Evolutionary conservation across 2,329 filamentous ascomycete species (phyloP).

Genomic region (Hypomyces perniciosus): DNA sequence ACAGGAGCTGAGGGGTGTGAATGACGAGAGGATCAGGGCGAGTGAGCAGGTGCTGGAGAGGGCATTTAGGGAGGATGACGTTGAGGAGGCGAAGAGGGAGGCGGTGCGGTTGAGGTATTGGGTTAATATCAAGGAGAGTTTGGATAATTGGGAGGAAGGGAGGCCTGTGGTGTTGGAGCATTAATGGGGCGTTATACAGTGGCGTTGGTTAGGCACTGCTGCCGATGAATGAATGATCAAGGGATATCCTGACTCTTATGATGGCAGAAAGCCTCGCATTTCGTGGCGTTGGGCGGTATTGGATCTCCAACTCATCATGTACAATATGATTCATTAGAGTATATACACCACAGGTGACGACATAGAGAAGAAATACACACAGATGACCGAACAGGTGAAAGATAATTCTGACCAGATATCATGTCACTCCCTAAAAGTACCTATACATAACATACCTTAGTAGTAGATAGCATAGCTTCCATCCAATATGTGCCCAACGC

Average conservation of each 20-base stretch:
- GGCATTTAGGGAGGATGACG: conserved; percentile 61
- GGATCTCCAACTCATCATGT: too few relatives aligned
- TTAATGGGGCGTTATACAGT: conserved; percentile 14
- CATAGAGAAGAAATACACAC: background rate
- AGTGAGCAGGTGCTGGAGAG: conserved; percentile 58
- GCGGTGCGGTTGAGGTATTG: conserved; percentile 80
- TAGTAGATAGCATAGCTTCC: background rate
- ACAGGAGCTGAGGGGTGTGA: conserved; percentile 52
- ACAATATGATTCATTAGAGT: background rate
- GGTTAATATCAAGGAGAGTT: conserved; percentile 76
- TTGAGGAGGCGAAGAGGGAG: conserved; percentile 62
- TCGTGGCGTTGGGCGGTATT: too few relatives aligned
- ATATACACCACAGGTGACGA: background rate
- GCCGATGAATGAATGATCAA: too few relatives aligned
- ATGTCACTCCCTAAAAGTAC: too few relatives aligned
- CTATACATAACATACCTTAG: background rate
- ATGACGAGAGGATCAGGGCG: conserved; percentile 58
- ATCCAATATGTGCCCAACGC: conserved; percentile 6
- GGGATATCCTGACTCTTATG: too few relatives aligned
- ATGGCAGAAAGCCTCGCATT: too few relatives aligned
- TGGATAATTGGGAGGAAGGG: conserved; percentile 80
- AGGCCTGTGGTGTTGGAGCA: conserved; percentile 53
- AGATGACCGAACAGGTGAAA: too few relatives aligned
- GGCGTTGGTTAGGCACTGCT: too few relatives aligned
- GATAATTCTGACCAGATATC: too few relatives aligned